Percentiles rank a stretch among this genome's conserved stretches.
These are phyloP conservation scores for Hemisphaericaspora lyxosophila DNA, from an alignment of 1,139 yeast species.

Conservation along the genomic window DNA sequence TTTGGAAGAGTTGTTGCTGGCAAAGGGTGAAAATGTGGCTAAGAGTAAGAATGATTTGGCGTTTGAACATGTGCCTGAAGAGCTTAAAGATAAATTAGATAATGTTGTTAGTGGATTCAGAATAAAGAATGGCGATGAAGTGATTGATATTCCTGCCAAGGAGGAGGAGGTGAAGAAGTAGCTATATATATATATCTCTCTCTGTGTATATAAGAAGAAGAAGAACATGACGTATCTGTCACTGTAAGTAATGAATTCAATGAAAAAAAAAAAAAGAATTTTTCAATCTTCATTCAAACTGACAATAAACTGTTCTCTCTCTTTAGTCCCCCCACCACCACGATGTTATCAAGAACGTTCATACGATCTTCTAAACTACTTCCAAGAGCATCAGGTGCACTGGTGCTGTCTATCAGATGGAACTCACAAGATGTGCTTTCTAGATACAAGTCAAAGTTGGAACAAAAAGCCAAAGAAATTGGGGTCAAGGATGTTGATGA, in stretches of 20 bases:
- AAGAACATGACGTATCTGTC: too few relatives aligned
- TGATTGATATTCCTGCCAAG: slow-evolving; percentile 17
- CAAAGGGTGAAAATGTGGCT: slow-evolving; percentile 73
- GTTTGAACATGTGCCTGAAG: slow-evolving; percentile 72
- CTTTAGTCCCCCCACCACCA: not conserved
- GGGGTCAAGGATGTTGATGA: slow-evolving; percentile 55
- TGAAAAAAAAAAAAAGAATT: not conserved
- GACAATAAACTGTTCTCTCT: slow-evolving; percentile 1
- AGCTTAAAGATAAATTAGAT: slow-evolving; percentile 53
- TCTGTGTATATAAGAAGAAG: too few relatives aligned
- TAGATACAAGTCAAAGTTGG: slow-evolving; percentile 34
- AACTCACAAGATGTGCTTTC: slow-evolving; percentile 14
- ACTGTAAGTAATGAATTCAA: too few relatives aligned
- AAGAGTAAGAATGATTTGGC: slow-evolving; percentile 61
- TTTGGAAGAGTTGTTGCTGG: slow-evolving; percentile 73
- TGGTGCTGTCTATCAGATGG: not conserved
- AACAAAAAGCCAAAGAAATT: slow-evolving; percentile 35
- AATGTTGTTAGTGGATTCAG: slow-evolving; percentile 50
- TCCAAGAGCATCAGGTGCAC: not conserved
- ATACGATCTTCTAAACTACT: not conserved
- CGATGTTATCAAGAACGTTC: slow-evolving; percentile 1
- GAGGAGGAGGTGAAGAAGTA: too few relatives aligned
- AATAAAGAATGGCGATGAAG: slow-evolving; percentile 36
- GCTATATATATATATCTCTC: too few relatives aligned
- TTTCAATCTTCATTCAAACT: too few relatives aligned